Conservation (phyloP, 331 rosid species). For the Rosa hybrid region DNA sequence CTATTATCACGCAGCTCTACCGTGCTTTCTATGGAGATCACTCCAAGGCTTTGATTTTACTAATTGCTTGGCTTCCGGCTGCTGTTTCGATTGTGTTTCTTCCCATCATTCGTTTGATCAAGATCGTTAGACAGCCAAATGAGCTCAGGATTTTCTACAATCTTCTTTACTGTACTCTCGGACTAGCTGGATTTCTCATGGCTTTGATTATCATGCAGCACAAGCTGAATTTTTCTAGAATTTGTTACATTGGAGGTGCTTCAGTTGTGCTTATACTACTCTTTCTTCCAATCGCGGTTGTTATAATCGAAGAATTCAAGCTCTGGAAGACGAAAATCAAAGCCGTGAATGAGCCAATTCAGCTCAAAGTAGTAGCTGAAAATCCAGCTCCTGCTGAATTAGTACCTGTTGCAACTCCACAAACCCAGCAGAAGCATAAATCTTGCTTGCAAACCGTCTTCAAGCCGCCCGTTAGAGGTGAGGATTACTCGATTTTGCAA, state of each 20-base stretch:
- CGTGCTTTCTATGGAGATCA: slow-evolving; percentile 57
- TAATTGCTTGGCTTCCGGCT: slow-evolving; percentile 80
- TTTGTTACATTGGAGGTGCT: slow-evolving; percentile 41
- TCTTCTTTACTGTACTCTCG: slow-evolving; percentile 69
- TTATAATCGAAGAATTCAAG: slow-evolving; percentile 51
- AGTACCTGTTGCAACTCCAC: slow-evolving; percentile 2
- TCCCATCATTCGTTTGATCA: slow-evolving; percentile 49
- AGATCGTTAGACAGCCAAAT: slow-evolving; percentile 30
- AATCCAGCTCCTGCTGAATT: slow-evolving; percentile 16
- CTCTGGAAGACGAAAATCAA: slow-evolving; percentile 30
- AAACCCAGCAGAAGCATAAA: slow-evolving; percentile 9
- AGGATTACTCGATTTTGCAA: slow-evolving; percentile 80
- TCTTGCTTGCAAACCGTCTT: slow-evolving; percentile 44
- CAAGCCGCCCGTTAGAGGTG: slow-evolving; percentile 74
- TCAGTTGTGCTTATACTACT: slow-evolving; percentile 44
- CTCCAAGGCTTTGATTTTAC: slow-evolving; percentile 53
- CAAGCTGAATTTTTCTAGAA: slow-evolving; percentile 39
- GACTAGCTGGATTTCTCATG: slow-evolving; percentile 75
- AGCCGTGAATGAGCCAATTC: slow-evolving; percentile 7
- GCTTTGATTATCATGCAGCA: slow-evolving; percentile 56
- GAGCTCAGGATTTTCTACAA: slow-evolving; percentile 57
- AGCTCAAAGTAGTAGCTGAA: slow-evolving; percentile 34
- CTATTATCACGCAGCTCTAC: slow-evolving; percentile 64
- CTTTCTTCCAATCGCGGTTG: slow-evolving; percentile 55
- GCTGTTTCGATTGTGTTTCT: slow-evolving; percentile 58